Conservation (phyloP, 768 basidiomycete species). For the Russula vinacea region DNA sequence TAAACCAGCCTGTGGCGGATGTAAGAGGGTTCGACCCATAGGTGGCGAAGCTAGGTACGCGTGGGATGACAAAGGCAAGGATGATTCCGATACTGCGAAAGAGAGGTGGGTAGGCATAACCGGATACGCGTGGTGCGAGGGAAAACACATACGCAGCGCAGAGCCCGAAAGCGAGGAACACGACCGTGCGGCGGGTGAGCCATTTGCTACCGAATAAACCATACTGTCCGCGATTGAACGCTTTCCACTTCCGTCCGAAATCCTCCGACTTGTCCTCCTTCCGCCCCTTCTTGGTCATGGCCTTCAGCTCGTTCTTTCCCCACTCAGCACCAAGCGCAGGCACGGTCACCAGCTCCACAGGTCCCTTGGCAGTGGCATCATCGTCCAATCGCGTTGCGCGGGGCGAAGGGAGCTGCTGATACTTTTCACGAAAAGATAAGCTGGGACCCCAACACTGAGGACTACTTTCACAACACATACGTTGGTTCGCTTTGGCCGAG, state of each 20-base stretch:
- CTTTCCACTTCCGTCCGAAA: conserved; percentile 59
- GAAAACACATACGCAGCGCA: conserved; percentile 49
- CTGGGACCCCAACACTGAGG: conserved; percentile 26
- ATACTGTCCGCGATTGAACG: conserved; percentile 74
- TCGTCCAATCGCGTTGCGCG: conserved; percentile 39
- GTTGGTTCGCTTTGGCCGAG: conserved; percentile 40
- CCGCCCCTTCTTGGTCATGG: conserved; percentile 70
- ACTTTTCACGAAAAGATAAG: conserved; percentile 16
- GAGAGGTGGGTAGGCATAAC: conserved; percentile 1
- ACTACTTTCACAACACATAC: conserved; percentile 40
- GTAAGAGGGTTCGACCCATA: conserved; percentile 55
- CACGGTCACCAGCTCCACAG: conserved; percentile 87
- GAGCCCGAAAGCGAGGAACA: conserved; percentile 63
- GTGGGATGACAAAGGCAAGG: conserved; percentile 77
- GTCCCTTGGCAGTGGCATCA: conserved; percentile 40
- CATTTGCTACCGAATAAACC: conserved; percentile 77
- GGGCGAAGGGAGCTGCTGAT: conserved; percentile 25
- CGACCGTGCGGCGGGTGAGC: conserved; percentile 64
- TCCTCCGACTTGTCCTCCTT: conserved; percentile 57
- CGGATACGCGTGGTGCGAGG: conserved; percentile 2
- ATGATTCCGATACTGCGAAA: conserved; percentile 56
- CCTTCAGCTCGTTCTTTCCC: conserved; percentile 71
- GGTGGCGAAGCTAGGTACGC: conserved; percentile 72
- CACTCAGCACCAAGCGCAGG: conserved; percentile 91
- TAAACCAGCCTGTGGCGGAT: conserved; percentile 57